These are phyloP conservation scores for slime mould (Dictyostelium discoideum) DNA, from an alignment of 78 protist genomes.

Conservation along the genomic window dicty_2.7 NC_007091.3:2788001-2788500, in stretches of 20 bases:
- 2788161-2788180: slow-evolving; percentile 53
- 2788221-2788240: slow-evolving; percentile 14
- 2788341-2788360: slow-evolving; percentile 45
- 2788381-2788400: slow-evolving; percentile 51
- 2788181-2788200: not conserved
- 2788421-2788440: slow-evolving; percentile 73
- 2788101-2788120: slow-evolving; percentile 29
- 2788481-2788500: not conserved
- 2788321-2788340: not conserved
- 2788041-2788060: not conserved
- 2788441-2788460: slow-evolving; percentile 77
- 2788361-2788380: slow-evolving; percentile 30
- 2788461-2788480: slow-evolving; percentile 31
- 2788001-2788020: not conserved
- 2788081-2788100: slow-evolving; percentile 26
- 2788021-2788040: not conserved
- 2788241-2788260: slow-evolving; percentile 45
- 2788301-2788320: no score
- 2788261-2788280: not conserved
- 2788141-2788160: slow-evolving; percentile 38
- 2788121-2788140: slow-evolving; percentile 43
- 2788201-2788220: slow-evolving; percentile 70
- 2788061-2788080: slow-evolving; percentile 26
- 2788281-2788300: no score
- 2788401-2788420: slow-evolving; percentile 58